Evolutionary conservation across 2,329 filamentous ascomycete genomes (phyloP), one percentile per base, ranked within the genome.

Genomic region (Verticillium albo-atrum): DNA sequence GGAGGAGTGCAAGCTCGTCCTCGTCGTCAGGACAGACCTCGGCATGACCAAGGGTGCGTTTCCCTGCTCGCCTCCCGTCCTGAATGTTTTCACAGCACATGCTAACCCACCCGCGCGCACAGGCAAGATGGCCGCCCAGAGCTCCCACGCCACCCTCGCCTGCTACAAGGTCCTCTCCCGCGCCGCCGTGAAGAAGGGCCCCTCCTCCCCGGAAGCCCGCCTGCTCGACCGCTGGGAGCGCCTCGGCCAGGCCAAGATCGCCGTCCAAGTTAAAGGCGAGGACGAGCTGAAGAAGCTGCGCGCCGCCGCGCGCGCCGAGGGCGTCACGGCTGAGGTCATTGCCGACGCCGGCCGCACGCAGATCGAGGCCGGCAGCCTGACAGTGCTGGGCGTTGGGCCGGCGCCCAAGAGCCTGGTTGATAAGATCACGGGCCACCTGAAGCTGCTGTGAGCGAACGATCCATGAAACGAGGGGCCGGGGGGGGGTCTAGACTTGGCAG

Each of bases 121-220:
- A 97, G 94, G 94, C 69, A 99, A 99, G 82, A 97, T 98, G 69
- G 95, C 92, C 60, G 95, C 95, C 7, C 95, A 98, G 77, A 94
- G 90, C 77, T 90, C 89, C 55, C 95, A 98, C 75, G 95, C 95
- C n/a, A 97, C 94, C 3, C 87, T 99, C 59, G 93, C 94, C 58
- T 98, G 94, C 84, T 99, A 97, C 86, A 98, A 97, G 79, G 79
- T 87, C 61, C 86, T 96, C 64, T 76, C 86, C 59, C 76, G 79
- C 52, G 75, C 78, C 58, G 78, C 85, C n/a, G 74, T 79, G 3
- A 74, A 77, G 57, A 77, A 81, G 57, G 55, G 55, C 27, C 76
- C 83, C 47, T 74, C 78, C 37, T 80, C 81, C 26, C 74, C 84
- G 15, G 79, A 82, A 54, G 84, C 86, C 59, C 79, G 79, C 51